Percentiles rank a stretch among this genome's conserved stretches.
These are phyloP conservation scores for Aspergillus jensenii DNA, from an alignment of 2,329 filamentous ascomycete species.

Conservation along the genomic window DNA sequence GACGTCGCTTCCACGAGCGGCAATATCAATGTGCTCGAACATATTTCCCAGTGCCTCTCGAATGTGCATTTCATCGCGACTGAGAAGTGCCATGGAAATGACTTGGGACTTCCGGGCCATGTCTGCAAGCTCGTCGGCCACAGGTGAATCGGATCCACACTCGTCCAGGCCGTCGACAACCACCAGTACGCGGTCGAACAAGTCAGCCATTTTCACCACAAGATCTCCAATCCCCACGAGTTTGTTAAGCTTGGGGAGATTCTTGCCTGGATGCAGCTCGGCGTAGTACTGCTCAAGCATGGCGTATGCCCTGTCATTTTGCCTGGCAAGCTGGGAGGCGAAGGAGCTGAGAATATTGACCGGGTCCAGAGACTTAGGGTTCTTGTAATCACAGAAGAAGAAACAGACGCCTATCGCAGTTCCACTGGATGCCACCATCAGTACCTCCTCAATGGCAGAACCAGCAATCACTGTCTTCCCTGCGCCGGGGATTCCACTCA, in stretches of 20 bases:
- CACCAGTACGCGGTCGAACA: background rate
- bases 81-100: background rate
- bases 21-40: background rate
- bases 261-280: background rate
- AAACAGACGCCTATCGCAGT: background rate
- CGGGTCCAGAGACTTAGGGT: background rate
- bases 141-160: background rate
- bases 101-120: background rate
- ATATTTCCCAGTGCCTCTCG: background rate
- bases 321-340: background rate
- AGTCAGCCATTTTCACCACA: background rate
- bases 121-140: background rate
- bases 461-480: background rate
- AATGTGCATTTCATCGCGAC: background rate
- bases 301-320: background rate
- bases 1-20: background rate
- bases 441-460: background rate
- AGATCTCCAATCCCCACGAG: background rate
- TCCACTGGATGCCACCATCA: background rate
- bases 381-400: conserved; percentile 5
- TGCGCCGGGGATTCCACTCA: conserved; percentile 1
- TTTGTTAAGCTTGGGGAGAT: background rate
- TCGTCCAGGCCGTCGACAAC: background rate
- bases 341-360: background rate
- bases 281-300: background rate